phyloP scores from a whole-genome alignment of 1,284 basidiomycete genomes.

The Sanghuangporus weigelae region DNA sequence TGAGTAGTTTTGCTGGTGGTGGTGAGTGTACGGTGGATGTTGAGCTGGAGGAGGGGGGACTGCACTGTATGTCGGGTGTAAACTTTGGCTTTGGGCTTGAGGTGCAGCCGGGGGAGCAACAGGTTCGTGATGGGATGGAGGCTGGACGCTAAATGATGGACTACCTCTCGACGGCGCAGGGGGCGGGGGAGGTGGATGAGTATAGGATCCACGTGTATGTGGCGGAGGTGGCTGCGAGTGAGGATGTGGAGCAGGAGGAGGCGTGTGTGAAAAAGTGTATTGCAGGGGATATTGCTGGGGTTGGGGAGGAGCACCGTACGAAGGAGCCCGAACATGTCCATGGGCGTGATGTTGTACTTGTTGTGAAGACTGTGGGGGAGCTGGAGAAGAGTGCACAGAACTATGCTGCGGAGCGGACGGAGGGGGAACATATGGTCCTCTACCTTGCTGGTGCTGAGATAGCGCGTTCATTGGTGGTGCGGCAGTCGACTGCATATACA shows the following conservation, averaged over 20 bases:
- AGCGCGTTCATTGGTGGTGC: neutral
- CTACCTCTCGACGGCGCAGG: neutral
- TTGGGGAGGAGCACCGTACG: constrained; percentile 17
- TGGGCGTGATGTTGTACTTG: neutral
- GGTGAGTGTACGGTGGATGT: neutral
- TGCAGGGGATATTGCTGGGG: constrained; percentile 12
- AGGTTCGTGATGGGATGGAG: neutral
- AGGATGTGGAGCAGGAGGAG: neutral
- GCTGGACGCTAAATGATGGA: neutral
- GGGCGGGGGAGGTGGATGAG: neutral
- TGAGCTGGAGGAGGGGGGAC: neutral
- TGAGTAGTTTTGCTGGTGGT: neutral
- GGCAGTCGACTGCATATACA: neutral
- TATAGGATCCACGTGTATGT: neutral
- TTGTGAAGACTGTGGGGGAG: neutral
- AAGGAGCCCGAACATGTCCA: constrained; percentile 10
- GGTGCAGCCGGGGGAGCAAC: neutral
- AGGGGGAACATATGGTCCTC: neutral
- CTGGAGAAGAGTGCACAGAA: neutral
- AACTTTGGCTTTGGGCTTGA: neutral
- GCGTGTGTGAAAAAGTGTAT: constrained; percentile 7
- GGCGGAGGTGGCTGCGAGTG: neutral
- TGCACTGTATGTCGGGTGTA: neutral
- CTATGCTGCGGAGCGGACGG: neutral
- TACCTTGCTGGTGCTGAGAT: constrained; percentile 18